These are phyloP conservation scores for Fusarium globosum DNA, from an alignment of 2,329 filamentous ascomycete species.

Conservation along the genomic window DNA sequence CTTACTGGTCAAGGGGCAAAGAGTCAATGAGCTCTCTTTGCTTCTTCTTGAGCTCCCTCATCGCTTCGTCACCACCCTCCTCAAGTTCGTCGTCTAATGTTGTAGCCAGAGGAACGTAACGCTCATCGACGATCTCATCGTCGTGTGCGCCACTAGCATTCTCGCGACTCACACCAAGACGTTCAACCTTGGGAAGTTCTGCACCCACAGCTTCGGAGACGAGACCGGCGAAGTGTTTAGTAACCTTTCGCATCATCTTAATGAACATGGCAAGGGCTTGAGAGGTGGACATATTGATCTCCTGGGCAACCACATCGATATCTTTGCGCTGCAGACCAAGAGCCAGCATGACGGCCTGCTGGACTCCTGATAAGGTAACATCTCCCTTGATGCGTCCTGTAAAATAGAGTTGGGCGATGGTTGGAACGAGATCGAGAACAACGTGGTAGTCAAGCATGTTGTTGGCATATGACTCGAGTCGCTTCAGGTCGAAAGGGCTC, in stretches of 20 bases:
- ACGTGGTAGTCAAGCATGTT: conserved; percentile 99
- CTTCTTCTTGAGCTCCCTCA: conserved; percentile 77
- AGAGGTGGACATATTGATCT: conserved; percentile 77
- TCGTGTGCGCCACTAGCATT: conserved; percentile 74
- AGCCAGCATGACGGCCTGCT: conserved; percentile 88
- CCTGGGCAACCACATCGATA: conserved; percentile 81
- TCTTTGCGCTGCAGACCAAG: conserved; percentile 92
- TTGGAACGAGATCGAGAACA: conserved; percentile 90
- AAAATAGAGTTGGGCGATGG: conserved; percentile 86
- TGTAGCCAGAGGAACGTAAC: conserved; percentile 76
- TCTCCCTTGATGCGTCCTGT: conserved; percentile 74
- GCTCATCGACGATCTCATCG: conserved; percentile 72
- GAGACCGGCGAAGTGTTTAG: conserved; percentile 78
- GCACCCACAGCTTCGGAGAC: conserved; percentile 79
- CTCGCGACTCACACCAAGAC: conserved; percentile 67
- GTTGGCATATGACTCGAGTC: conserved; percentile 93
- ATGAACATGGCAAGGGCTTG: conserved; percentile 97
- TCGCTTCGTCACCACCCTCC: conserved; percentile 82
- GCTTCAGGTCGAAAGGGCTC: conserved; percentile 93
- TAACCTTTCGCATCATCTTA: conserved; percentile 92
- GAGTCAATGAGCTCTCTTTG: conserved; percentile 91
- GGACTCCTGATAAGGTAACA: conserved; percentile 82
- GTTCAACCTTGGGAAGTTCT: conserved; percentile 69
- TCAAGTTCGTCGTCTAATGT: conserved; percentile 84
- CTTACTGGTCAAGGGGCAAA: conserved; percentile 80